Evolutionary conservation across 2,329 filamentous ascomycete genomes (phyloP), one percentile per base, ranked within the genome.

Genomic region (Penicillium oxalicum): DNA sequence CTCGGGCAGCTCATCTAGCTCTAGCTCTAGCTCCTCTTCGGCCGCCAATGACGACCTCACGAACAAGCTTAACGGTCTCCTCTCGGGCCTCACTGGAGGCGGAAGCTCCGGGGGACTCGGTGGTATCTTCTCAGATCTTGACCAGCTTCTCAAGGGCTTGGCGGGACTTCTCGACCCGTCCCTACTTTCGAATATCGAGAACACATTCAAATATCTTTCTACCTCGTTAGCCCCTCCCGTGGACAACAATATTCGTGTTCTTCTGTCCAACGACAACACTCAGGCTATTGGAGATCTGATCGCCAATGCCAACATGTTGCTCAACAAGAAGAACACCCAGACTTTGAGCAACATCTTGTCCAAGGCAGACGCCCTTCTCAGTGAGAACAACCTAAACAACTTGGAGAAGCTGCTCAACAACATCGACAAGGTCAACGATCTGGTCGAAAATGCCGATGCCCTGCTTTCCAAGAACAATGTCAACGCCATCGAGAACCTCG

Each of bases 341-440:
- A 56, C 55, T 24, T 35, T 60, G 36, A 46, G 42, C 38, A 52
- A 53, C 25, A 50, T 58, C 4, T 48, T 54, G n/a, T 45, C 44
- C 38, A 56, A 60, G 48, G 54, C 55, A 24, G 51, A 54, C 26
- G 47, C 26, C 18, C 44, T 61, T 13, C 34, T 59, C 34, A 56
- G 49, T 27, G 51, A 51, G 5, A 47, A 59, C 40, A 60, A 59
- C 42, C 47, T 57, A 4, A 55, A 58, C 18, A 51, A 51, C 28
- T 45, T 54, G 3, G 53, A 58, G 48, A 53, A 52, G 49, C 57
- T 48, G 47, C 48, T 56, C n/a, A 36, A 54, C 44, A 56, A 56
- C 39, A 59, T 66, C 32, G 59, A 61, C 51, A 62, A 66, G 51
- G 54, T 66, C 29, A 64, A 65, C 39, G 51, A 52, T 24, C 50